Conservation (phyloP, 805 yeast species). For the Zygoascus flipseniorum region DNA sequence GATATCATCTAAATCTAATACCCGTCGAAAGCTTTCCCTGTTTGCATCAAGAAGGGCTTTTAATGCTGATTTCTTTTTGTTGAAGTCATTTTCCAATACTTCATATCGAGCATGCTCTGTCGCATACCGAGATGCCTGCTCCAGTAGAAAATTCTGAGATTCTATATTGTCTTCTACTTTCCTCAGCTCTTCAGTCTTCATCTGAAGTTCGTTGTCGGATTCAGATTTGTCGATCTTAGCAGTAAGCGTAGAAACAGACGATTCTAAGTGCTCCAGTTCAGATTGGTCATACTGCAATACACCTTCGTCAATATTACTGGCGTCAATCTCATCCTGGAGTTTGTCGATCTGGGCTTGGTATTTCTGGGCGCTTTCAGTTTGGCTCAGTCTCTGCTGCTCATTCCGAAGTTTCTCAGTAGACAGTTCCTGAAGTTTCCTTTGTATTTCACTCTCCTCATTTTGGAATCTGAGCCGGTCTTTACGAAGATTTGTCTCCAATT, state of each 20-base stretch:
- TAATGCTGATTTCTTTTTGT: conserved; percentile 26
- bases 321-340: conserved; percentile 33
- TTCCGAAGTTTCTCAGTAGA: conserved; percentile 19
- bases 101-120: conserved; percentile 49
- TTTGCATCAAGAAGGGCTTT: conserved; percentile 25
- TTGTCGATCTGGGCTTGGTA: conserved; percentile 29
- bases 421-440: conserved; percentile 18
- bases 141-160: conserved; percentile 40
- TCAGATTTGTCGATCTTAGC: conserved; percentile 9
- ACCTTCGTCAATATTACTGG: conserved; percentile 36
- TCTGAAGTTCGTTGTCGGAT: background rate
- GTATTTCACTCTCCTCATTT: conserved; percentile 26
- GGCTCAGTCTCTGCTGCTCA: conserved; percentile 16
- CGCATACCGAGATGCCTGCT: conserved; percentile 46
- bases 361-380: conserved; percentile 5
- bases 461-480: conserved; percentile 13
- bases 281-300: conserved; percentile 40
- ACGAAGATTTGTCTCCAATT: background rate
- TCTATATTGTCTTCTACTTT: conserved; percentile 35
- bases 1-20: conserved; percentile 13
- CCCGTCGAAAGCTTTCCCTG: conserved; percentile 17
- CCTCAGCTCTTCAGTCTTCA: conserved; percentile 2
- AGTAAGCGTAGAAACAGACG: conserved; percentile 24
- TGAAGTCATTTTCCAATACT: conserved; percentile 35
- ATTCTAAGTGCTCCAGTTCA: conserved; percentile 33